These are phyloP conservation scores for Zygosaccharomyces bisporus DNA, from an alignment of 805 yeast species.

Conservation along the genomic window DNA sequence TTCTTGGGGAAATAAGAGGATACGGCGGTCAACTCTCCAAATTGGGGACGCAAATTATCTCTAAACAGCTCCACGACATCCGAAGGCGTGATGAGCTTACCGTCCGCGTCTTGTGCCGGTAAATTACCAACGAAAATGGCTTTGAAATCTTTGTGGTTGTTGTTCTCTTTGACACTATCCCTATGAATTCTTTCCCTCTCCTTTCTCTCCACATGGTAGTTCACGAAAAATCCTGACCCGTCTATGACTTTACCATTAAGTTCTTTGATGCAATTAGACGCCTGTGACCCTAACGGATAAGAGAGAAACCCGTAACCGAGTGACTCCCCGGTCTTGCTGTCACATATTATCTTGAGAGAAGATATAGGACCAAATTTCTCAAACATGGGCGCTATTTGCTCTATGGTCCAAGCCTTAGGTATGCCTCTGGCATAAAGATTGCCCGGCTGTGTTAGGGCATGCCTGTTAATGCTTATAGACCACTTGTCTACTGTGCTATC, in stretches of 20 bases:
- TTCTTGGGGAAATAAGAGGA: constrained; percentile 34
- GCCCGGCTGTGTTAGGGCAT: constrained; percentile 50
- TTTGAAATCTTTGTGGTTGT: constrained; percentile 46
- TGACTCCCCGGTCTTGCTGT: constrained; percentile 39
- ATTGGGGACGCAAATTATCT: constrained; percentile 37
- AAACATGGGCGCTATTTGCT: constrained; percentile 39
- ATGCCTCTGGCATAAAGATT: constrained; percentile 53
- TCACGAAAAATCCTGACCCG: constrained; percentile 43
- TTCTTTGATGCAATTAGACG: constrained; percentile 55
- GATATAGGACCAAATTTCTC: constrained; percentile 41
- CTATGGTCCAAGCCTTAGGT: constrained; percentile 38
- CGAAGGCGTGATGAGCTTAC: constrained; percentile 25
- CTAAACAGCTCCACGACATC: constrained; percentile 42
- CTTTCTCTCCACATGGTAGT: constrained; percentile 61
- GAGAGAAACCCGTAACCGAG: constrained; percentile 66
- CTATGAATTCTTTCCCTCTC: constrained; percentile 47
- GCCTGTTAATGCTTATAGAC: constrained; percentile 30
- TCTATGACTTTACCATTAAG: constrained; percentile 43
- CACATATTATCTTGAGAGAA: constrained; percentile 46
- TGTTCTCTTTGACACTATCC: constrained; percentile 39
- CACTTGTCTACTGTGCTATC: constrained; percentile 17
- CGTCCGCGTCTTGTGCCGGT: constrained; percentile 40
- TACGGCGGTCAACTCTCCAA: constrained; percentile 20
- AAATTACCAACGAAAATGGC: constrained; percentile 54
- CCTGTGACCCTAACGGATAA: constrained; percentile 52